Evolutionary conservation across 1,139 yeast genomes (phyloP), one percentile per base, ranked within the genome.

Genomic region (Nakaseomyces delphensis): DNA sequence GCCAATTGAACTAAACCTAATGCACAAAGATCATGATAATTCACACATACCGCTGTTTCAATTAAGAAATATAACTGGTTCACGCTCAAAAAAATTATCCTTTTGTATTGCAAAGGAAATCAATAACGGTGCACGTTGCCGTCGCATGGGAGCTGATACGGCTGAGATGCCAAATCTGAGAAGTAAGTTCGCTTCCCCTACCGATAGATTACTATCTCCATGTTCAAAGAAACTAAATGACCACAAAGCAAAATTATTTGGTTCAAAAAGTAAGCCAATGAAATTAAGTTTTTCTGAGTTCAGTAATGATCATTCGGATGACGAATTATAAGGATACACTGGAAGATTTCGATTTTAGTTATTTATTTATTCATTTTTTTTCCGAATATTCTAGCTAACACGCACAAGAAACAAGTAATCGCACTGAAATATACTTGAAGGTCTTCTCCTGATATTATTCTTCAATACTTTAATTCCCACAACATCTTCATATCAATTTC

Each of bases 171-270:
- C 24, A 36, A 19, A n/a, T 18, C 11, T 48, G 21, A 55, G 48
- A 49, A 47, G 48, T 36, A 54, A 55, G 42, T 68, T 73, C 52
- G 75, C 78, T 7, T 74, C 80, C 3, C 82, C 82, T 30, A 76
- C 81, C 1, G 81, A 76, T 53, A 69, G 65, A 41, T 53, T 75
- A 50, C 60, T 76, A 60, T 74, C 79, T 14, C 82, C 82, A 27
- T 73, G 80, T 51, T 69, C 79, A 5, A 71, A 73, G 43, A 76
- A 74, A 55, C 59, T 76, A 45, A 73, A 60, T 48, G 71, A 71
- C 38, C 76, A 73, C 51, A 73, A 69, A 39, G 48, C 59, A 6
- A 56, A 52, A 46, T 43, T 56, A 38, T 52, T 57, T 45, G 48
- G 49, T 14, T 44, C 55, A 7, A 57, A 55, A 39, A 51, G 56